phyloP scores from a whole-genome alignment of 2,329 filamentous ascomycete species.

The Cylindrodendrum hubeiense region DNA sequence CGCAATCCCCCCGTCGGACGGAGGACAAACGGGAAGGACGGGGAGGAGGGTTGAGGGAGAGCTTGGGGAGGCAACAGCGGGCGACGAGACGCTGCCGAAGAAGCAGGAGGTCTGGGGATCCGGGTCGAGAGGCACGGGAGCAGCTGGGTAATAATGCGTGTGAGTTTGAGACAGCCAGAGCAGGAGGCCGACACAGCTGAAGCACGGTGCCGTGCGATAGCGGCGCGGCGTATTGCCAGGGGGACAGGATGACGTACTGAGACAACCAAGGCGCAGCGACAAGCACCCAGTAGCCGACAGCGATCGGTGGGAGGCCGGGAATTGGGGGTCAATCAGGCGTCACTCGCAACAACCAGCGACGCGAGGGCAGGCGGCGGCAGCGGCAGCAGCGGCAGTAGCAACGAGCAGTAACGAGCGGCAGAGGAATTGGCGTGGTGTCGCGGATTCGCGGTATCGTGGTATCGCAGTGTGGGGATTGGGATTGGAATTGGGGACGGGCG shows the following conservation, averaged over 20 bases:
- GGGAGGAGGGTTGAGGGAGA: slow-evolving; percentile 11
- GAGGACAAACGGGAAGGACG: slow-evolving; percentile 18
- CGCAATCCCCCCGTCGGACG: slow-evolving; percentile 4
- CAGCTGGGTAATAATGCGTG: slow-evolving; percentile 21
- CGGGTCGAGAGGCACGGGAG: background rate
- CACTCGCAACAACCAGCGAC: too few species aligned
- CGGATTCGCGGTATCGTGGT: too few species aligned
- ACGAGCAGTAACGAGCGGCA: too few species aligned
- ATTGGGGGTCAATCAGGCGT: background rate
- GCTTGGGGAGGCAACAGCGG: slow-evolving; percentile 10
- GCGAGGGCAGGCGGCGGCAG: too few species aligned
- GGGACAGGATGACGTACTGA: background rate
- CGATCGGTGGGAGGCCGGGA: background rate
- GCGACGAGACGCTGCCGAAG: slow-evolving; percentile 8
- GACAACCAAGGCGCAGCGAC: background rate
- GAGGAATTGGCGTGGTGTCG: background rate
- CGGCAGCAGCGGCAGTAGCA: too few species aligned
- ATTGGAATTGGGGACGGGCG: background rate
- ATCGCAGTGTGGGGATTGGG: background rate
- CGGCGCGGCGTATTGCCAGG: background rate
- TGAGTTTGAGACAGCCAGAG: slow-evolving; percentile 15
- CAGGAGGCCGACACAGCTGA: background rate
- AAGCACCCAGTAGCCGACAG: background rate
- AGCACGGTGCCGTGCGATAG: background rate
- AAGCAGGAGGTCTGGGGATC: slow-evolving; percentile 8